A percentile compares a stretch with the other conserved stretches of the same genome.
These are phyloP conservation scores for Dioscorea dumetorum DNA, from an alignment of 106 monocot genomes.

Conservation along the genomic window DNA sequence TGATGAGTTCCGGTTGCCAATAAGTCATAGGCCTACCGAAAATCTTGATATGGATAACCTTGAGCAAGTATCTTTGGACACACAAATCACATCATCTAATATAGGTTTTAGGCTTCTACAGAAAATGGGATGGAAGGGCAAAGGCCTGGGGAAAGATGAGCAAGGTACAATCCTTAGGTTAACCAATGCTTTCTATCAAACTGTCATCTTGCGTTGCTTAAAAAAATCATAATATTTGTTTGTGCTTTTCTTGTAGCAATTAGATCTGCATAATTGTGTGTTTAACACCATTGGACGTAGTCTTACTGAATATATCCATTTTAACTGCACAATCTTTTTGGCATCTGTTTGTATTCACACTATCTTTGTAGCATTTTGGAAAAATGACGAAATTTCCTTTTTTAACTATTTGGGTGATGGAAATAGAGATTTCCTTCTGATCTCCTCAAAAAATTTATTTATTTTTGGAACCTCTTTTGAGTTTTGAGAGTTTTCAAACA, in stretches of 20 bases:
- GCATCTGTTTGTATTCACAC: too few species aligned
- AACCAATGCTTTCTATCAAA: background rate
- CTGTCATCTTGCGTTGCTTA: too few species aligned
- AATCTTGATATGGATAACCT: conserved; percentile 77
- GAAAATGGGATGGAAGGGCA: conserved; percentile 99
- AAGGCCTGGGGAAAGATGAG: conserved; percentile 95
- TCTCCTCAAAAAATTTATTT: too few species aligned
- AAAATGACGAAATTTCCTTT: too few species aligned
- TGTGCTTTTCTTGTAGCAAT: background rate
- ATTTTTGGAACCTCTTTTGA: too few species aligned
- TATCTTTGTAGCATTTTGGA: too few species aligned
- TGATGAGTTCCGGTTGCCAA: conserved; percentile 86
- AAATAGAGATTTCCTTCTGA: too few species aligned
- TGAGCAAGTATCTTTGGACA: conserved; percentile 93
- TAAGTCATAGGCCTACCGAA: conserved; percentile 76
- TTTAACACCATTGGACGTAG: too few species aligned
- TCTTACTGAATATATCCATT: too few species aligned
- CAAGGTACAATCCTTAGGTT: conserved; percentile 55
- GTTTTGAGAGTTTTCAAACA: too few species aligned
- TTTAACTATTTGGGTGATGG: too few species aligned
- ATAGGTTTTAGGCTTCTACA: conserved; percentile 89
- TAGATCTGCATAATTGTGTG: background rate
- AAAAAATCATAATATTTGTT: background rate
- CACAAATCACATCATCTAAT: conserved; percentile 84
- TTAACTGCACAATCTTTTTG: too few species aligned